Base-by-base conservation (phyloP, 169 alveolate species). In the Eimeria sp. region DNA sequence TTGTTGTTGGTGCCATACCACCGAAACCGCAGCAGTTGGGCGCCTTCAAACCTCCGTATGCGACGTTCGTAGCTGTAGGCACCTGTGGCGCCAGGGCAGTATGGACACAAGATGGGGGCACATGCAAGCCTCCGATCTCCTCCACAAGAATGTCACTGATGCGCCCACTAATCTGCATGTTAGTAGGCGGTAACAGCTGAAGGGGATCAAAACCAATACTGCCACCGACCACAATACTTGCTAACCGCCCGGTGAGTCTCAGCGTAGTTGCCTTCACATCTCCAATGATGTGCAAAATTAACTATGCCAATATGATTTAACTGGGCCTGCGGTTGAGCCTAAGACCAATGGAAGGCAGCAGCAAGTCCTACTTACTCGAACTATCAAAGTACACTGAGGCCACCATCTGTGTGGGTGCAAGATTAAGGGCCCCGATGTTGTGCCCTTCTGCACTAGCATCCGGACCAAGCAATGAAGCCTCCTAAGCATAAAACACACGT, bases 1-100 rank as follows among this genome's bases (percentile, higher is more conserved):
- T 96, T 97, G 73, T 97, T 96, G 87, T 97, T 97, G 45, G 95
- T 95, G 49, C 98, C 98, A 80, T 97, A 97, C 98, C 98, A 97
- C 18, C 98, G 95, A 70, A 97, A 95, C 61, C 98, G 96, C 75
- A 97, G 92, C 72, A 97, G 97, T 30, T 97, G 97, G 13, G 98
- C 98, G 49, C 96, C 97, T 51, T 97, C 98, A 92, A 95, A 94
- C 40, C 98, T 96, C 22, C 96, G 78, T 72, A 97, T 97, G 84
- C 98, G 72, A 49, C 97, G 96, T 75, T 95, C 63, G 89, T 92
- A 97, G 89, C 98, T 96, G 61, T 96, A 96, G 57, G 98, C 98
- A 20, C 87, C 95, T 92, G 92, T 18, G 18, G 40, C 54, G 47
- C 47, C 70, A 40, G 54, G 57, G 40, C 40, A 34, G 40, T 34